Evolutionary conservation across 2,329 filamentous ascomycete species (phyloP).

Genomic region (Scolecobasidium constrictum): DNA sequence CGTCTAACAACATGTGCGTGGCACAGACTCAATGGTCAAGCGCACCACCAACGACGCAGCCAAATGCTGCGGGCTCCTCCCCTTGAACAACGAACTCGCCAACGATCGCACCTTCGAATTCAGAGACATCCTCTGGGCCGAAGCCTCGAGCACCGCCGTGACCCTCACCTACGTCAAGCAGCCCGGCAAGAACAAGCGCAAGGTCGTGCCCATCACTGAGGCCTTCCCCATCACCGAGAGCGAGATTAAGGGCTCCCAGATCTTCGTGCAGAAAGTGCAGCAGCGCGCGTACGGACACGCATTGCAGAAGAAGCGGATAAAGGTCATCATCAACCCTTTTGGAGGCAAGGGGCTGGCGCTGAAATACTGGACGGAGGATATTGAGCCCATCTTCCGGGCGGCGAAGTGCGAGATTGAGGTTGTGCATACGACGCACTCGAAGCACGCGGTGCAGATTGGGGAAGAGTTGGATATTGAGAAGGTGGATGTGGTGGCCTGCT

Average conservation of each 20-base stretch:
- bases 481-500: constrained; percentile 78
- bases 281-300: constrained; percentile 59
- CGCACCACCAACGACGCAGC: no score
- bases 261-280: constrained; percentile 57
- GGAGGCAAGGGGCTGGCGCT: constrained; percentile 71
- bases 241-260: constrained; percentile 36
- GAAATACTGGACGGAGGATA: constrained; percentile 62
- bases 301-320: constrained; percentile 63
- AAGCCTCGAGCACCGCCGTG: constrained; percentile 46
- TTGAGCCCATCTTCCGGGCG: constrained; percentile 72
- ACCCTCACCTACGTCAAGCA: constrained; percentile 62
- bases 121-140: constrained; percentile 64
- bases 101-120: not conserved
- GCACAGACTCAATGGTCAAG: no score
- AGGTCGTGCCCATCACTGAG: constrained; percentile 50
- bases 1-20: no score
- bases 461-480: constrained; percentile 64
- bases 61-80: no score
- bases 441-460: constrained; percentile 70
- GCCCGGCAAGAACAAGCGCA: constrained; percentile 40
- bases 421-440: constrained; percentile 57
- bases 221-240: constrained; percentile 49
- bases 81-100: no score
- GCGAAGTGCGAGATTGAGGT: constrained; percentile 69
- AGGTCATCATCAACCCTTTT: constrained; percentile 83